These are phyloP conservation scores for Schizosaccharomyces octosporus DNA, from an alignment of 805 yeast species.

Conservation along the genomic window DNA sequence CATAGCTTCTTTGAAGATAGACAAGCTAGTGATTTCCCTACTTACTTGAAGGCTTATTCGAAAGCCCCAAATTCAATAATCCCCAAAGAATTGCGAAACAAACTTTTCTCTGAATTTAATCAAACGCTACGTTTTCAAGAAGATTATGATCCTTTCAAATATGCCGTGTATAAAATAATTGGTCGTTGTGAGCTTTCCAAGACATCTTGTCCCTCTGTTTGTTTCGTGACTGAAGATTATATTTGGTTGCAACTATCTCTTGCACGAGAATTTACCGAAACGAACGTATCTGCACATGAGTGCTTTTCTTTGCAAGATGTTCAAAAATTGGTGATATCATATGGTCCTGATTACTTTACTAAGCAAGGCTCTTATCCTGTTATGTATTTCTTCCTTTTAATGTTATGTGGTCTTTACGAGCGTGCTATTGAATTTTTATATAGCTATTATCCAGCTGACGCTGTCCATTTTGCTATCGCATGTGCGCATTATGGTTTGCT, in stretches of 20 bases:
- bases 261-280: conserved; percentile 24
- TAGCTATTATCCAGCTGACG: conserved; percentile 48
- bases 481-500: conserved; percentile 49
- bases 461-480: conserved; percentile 72
- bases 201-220: conserved; percentile 43
- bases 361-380: conserved; percentile 35
- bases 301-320: conserved; percentile 44
- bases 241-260: conserved; percentile 75
- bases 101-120: conserved; percentile 56
- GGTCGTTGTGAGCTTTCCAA: conserved; percentile 68
- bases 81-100: conserved; percentile 40
- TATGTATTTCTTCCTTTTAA: conserved; percentile 46
- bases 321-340: conserved; percentile 41
- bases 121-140: conserved; percentile 48
- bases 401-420: conserved; percentile 61
- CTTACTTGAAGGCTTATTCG: conserved; percentile 48
- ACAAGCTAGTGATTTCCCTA: conserved; percentile 52
- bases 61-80: conserved; percentile 26
- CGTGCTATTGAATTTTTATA: conserved; percentile 45
- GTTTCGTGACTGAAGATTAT: conserved; percentile 81
- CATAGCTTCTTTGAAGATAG: conserved; percentile 55
- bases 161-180: conserved; percentile 68
- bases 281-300: conserved; percentile 4
- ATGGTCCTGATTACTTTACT: conserved; percentile 51
- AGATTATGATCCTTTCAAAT: conserved; percentile 68